Base-by-base conservation (phyloP, 345 rosid species). In the Cochlearia excelsa region DNA sequence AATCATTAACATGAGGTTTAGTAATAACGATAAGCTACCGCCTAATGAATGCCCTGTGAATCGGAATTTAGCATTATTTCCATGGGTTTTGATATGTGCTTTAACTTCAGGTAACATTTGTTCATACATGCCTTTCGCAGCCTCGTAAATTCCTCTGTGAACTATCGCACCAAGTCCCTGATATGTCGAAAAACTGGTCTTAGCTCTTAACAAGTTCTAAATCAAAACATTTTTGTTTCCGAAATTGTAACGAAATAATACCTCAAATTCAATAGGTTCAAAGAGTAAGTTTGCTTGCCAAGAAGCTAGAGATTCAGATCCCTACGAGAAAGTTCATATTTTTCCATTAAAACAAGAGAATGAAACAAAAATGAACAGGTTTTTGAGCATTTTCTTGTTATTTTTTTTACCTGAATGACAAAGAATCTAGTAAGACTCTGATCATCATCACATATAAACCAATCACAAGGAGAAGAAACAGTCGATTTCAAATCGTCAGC, bases 401-500 rank as follows among this genome's bases (percentile, higher is more conserved):
- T 16, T 16, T 16, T 16, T 16, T 6, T 51, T 58, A 92, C 98
- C 95, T 93, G 99, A 73, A 93, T 85, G 44, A 82, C 94, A 67
- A 93, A 63, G 81, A 79, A 83, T 79, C 96, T 82, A 40, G 96
- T 88, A 41, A 55, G 75, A 63, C 74, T 77, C 50, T 74, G 79
- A 69, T 85, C 91, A 74, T 89, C 95, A 47, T 93, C 99, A 29
- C 99, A 87, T 30, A 89, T 83, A 66, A 86, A 89, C 99, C 99
- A 93, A 70, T 85, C 94, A 23, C 95, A 89, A 11, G 96, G 96
- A 5, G 97, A 87, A n/a, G 88, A 89, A 52, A 30, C 61, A 0
- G 82, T 72, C 1, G 97, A 89, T 50, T 79, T 87, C 65, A 93
- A 63, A 75, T 81, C 95, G 70, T 93, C 94, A 8, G 97, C 99